phyloP scores from a whole-genome alignment of 1,284 basidiomycete genomes.

The Leccinum griseonigrum region DNA sequence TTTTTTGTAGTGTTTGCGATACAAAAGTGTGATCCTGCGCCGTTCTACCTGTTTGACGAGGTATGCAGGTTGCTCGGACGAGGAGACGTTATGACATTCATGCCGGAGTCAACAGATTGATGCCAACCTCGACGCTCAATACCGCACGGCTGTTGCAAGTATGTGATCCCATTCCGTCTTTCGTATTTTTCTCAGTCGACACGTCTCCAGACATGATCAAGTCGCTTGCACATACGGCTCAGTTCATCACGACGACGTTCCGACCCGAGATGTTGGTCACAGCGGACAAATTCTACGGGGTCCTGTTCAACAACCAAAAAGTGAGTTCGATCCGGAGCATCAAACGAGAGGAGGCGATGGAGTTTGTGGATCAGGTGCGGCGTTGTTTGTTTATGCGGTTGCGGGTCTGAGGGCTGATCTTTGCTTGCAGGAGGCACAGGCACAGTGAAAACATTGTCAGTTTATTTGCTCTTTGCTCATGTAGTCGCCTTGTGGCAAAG shows the following conservation, averaged over 20 bases:
- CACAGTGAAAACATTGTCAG: constrained; percentile 37
- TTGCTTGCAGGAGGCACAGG: constrained; percentile 49
- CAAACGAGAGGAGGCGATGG: constrained; percentile 80
- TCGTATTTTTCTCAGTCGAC: background rate
- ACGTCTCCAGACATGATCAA: constrained; percentile 82
- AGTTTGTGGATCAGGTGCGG: constrained; percentile 81
- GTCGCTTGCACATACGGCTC: constrained; percentile 80
- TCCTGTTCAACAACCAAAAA: constrained; percentile 97
- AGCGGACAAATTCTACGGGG: constrained; percentile 97
- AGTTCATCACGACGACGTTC: constrained; percentile 99
- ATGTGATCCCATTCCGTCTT: constrained; percentile 29
- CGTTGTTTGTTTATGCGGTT: constrained; percentile 9
- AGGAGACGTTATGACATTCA: background rate
- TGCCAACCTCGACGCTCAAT: constrained; percentile 97
- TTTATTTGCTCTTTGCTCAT: background rate
- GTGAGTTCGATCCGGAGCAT: constrained; percentile 85
- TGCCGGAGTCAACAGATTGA: constrained; percentile 64
- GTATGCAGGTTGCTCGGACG: constrained; percentile 34
- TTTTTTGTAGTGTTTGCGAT: constrained; percentile 84
- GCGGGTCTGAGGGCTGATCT: background rate
- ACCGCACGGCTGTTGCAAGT: constrained; percentile 95
- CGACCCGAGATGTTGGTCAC: constrained; percentile 94
- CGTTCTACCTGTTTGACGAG: constrained; percentile 99
- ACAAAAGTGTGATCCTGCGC: constrained; percentile 98
- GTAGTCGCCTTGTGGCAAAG: background rate